Evolutionary conservation across 352 stramenopile genomes (phyloP).

Genomic region (Globisporangium okanoganense): DNA sequence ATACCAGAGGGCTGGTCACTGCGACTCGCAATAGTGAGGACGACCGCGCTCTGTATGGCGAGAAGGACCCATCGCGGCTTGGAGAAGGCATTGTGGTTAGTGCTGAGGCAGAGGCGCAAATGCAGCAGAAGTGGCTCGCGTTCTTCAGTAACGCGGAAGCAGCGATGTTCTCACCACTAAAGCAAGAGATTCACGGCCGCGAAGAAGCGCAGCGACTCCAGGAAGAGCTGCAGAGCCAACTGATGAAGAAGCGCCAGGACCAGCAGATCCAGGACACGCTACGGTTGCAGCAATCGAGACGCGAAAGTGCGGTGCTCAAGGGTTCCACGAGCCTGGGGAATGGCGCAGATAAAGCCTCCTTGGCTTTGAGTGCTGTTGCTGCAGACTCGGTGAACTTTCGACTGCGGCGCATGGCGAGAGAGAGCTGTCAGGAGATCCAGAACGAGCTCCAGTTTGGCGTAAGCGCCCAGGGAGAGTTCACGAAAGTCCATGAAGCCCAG

Average conservation of each 20-base stretch:
- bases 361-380: neutral
- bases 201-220: conserved; percentile 36
- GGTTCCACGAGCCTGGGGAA: neutral
- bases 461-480: conserved; percentile 26
- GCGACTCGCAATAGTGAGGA: conserved; percentile 28
- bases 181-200: conserved; percentile 36
- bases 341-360: neutral
- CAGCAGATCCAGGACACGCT: conserved; percentile 44
- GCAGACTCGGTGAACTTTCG: conserved; percentile 38
- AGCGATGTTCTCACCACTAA: conserved; percentile 52
- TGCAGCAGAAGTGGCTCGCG: conserved; percentile 55
- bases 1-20: neutral
- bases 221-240: conserved; percentile 44
- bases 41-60: conserved; percentile 41
- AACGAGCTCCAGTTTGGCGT: conserved; percentile 51
- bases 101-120: conserved; percentile 36
- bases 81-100: conserved; percentile 51
- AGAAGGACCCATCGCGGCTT: conserved; percentile 22
- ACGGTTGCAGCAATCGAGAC: conserved; percentile 31
- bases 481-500: conserved; percentile 16
- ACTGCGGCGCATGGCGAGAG: conserved; percentile 39
- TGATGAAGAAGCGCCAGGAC: conserved; percentile 65
- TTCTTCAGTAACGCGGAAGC: conserved; percentile 54
- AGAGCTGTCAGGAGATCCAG: conserved; percentile 46
- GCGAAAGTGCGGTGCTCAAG: conserved; percentile 9